phyloP scores from a whole-genome alignment of 805 yeast species.

The Tetrapisispora phaffii region DNA sequence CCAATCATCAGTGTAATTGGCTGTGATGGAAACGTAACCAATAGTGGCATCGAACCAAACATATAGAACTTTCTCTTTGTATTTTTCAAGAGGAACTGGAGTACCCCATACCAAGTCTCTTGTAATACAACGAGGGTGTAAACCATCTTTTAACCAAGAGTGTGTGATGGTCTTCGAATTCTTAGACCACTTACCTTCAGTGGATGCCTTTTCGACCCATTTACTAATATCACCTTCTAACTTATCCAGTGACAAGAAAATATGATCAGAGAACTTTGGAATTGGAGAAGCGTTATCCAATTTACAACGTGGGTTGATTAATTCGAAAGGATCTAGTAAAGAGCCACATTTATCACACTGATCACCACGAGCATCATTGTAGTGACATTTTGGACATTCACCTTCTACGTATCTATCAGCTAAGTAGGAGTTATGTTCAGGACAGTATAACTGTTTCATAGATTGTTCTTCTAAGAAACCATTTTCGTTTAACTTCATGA shows the following conservation, averaged over 20 bases:
- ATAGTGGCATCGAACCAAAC: slow-evolving; percentile 99
- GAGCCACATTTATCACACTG: slow-evolving; percentile 97
- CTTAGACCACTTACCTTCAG: slow-evolving; percentile 80
- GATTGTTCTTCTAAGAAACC: slow-evolving; percentile 77
- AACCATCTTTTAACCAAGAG: slow-evolving; percentile 90
- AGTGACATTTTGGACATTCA: slow-evolving; percentile 87
- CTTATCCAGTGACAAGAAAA: slow-evolving; percentile 74
- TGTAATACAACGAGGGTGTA: slow-evolving; percentile 90
- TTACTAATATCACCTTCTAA: slow-evolving; percentile 62
- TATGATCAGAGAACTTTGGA: slow-evolving; percentile 72
- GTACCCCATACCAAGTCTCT: slow-evolving; percentile 98
- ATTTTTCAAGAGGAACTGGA: slow-evolving; percentile 86
- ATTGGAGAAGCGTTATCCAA: slow-evolving; percentile 76
- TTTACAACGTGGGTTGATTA: slow-evolving; percentile 92
- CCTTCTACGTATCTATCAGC: slow-evolving; percentile 98
- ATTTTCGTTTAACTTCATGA: slow-evolving; percentile 63
- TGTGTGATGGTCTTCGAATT: slow-evolving; percentile 82
- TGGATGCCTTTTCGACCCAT: slow-evolving; percentile 65
- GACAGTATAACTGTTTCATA: slow-evolving; percentile 85
- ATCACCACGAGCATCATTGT: slow-evolving; percentile 97
- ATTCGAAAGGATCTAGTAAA: slow-evolving; percentile 82
- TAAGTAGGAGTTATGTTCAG: slow-evolving; percentile 76
- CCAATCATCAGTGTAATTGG: slow-evolving; percentile 78
- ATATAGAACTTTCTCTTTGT: slow-evolving; percentile 80
- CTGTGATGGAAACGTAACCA: slow-evolving; percentile 94